Base-by-base conservation (phyloP, 768 basidiomycete species). In the Kwoniella sp. region DNA sequence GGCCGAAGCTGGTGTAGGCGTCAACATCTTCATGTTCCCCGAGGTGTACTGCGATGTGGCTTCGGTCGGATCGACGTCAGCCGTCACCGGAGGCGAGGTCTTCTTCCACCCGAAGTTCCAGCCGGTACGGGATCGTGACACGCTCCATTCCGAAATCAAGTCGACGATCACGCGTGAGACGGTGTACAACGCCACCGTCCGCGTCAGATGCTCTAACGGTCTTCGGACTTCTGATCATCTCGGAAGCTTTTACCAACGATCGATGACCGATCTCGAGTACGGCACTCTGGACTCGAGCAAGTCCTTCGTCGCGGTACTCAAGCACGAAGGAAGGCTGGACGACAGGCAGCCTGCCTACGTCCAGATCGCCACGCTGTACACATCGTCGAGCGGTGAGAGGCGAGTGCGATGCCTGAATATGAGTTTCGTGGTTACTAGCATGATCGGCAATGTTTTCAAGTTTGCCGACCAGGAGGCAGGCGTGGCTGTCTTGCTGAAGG, bases 31-130 rank as follows among this genome's bases (percentile, higher is more conserved):
- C 76, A 77, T 96, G 19, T 87, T 87, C 23, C 88, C 87, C 53
- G 80, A 75, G 57, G 82, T 82, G 69, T 84, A 82, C 57, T 83
- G 89, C 62, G 95, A 98, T 73, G 76, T 96, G 2, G 93, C 84
- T 4, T 88, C 87, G 5, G 83, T 99, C 84, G 87, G 86, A 36
- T 74, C 79, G 3, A 79, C 91, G 5, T 70, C 86, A 0, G 83
- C 83, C 0, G 69, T 83, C 10, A 89, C 89, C 6, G 95, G 95
- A 12, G 95, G 95, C 17, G 89, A 91, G 51, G 64, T 93, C 1
- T 92, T 86, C 75, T 93, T 85, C 77, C 87, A 92, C 65, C 95
- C 93, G 8, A 81, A 88, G n/a, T 99, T 89, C 70, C 80, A 85
- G 46, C 79, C 82, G 3, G 70, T 74, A 6, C 80, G 86, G 42